Evolutionary conservation across 23 red algal species (phyloP).

Genomic region (Agarophyton chilense): DNA sequence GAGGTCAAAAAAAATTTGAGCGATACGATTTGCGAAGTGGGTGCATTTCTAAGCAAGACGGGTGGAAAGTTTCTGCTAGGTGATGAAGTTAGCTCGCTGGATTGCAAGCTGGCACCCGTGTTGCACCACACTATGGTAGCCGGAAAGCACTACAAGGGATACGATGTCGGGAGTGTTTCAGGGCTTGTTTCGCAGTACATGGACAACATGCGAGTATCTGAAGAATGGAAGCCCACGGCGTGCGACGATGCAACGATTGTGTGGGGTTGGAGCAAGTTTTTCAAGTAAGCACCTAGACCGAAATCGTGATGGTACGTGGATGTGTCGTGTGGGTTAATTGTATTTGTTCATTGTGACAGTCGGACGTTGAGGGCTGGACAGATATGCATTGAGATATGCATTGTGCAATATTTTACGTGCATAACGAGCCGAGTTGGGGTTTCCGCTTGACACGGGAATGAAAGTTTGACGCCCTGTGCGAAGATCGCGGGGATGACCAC

Average conservation of each 20-base stretch:
- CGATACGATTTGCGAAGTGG: constrained; percentile 17
- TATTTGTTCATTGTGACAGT: too few species aligned
- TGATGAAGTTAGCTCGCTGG: constrained; percentile 30
- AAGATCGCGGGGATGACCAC: too few species aligned
- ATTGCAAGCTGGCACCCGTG: constrained; percentile 66
- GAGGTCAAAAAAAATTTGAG: neutral
- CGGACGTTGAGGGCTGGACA: too few species aligned
- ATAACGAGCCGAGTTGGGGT: too few species aligned
- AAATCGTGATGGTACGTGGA: too few species aligned
- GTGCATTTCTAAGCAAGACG: neutral
- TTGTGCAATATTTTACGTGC: too few species aligned
- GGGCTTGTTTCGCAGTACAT: neutral
- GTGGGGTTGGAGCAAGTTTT: constrained; percentile 78
- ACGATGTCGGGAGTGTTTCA: constrained; percentile 6
- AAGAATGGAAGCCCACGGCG: constrained; percentile 22
- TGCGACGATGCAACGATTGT: constrained; percentile 53
- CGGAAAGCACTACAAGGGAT: constrained; percentile 56
- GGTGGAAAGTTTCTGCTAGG: constrained; percentile 55
- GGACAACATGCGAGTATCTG: neutral
- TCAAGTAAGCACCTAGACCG: constrained; percentile 9
- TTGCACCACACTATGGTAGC: constrained; percentile 58
- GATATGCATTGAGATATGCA: too few species aligned
- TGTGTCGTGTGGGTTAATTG: too few species aligned
- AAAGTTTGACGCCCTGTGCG: too few species aligned
- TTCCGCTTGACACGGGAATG: too few species aligned